Evolutionary conservation across 331 rosid genomes (phyloP), one percentile per base, ranked within the genome.

Genomic region (Pyracantha coccinea): DNA sequence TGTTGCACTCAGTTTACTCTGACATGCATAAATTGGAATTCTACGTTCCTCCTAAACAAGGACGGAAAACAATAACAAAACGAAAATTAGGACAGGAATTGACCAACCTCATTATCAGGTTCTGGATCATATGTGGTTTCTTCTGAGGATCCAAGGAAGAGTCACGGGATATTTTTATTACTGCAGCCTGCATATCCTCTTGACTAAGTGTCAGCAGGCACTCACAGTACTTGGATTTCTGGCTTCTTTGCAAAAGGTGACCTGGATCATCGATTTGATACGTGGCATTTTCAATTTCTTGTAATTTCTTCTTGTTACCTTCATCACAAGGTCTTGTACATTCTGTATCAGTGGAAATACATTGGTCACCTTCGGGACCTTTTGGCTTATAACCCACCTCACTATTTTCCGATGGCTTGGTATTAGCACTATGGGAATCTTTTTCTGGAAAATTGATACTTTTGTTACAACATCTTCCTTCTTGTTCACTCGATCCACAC

Each of bases 111-210:
- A 84, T 87, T 31, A 86, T 83, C 73, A 94, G 84, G 74, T 80
- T 90, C 87, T 94, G 99, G 74, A 94, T 87, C 79, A 94, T 84
- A 66, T 70, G 76, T 24, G 99, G 80, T 85, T 92, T 92, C 59
- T 81, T 82, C 78, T 81, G 87, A 60, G 82, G 79, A 77, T 92
- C 96, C 68, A 94, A 78, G 82, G 88, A 86, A 73, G 97, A 78
- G 82, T 94, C 97, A 10, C 88, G 82, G 41, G 88, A 88, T 2
- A 92, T 91, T 88, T 83, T 90, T 82, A 90, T 84, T 77, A 94
- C 81, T 54, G 81, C 96, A 74, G 71, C 85, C 88, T 87, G 95
- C 85, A 94, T 75, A 75, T 89, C 97, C 74, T 87, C 86, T 83
- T 92, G 97, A 80, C 87, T 89, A 76, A 92, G 83, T 73, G 82